Percentiles rank a stretch among this genome's conserved stretches.
Conservation (phyloP, 345 rosid species). For the Adansonia digitata region DNA sequence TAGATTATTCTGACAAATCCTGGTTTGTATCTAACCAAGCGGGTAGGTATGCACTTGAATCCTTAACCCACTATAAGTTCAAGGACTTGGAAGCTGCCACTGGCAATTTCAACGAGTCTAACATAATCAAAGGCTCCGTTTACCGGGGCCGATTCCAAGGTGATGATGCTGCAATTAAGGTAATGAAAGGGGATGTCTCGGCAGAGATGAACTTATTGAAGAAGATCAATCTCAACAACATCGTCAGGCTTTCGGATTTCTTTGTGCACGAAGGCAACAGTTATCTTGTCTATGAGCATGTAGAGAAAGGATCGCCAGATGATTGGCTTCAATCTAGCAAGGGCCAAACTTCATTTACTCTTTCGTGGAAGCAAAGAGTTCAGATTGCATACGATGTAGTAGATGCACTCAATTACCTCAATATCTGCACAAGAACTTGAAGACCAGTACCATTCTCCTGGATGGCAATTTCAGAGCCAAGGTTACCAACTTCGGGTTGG, state of each 20-base stretch:
- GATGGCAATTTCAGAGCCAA: constrained; percentile 70
- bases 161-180: constrained; percentile 65
- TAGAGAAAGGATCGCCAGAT: constrained; percentile 54
- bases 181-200: constrained; percentile 70
- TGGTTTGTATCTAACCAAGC: constrained; percentile 43
- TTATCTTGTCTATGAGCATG: constrained; percentile 66
- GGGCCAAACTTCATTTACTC: constrained; percentile 13
- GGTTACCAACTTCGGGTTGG: constrained; percentile 64
- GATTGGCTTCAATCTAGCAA: constrained; percentile 49
- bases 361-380: constrained; percentile 79
- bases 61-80: constrained; percentile 57
- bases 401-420: constrained; percentile 72
- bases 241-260: constrained; percentile 71
- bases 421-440: constrained; percentile 76
- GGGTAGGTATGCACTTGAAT: constrained; percentile 46
- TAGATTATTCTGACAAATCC: constrained; percentile 26
- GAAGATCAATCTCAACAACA: constrained; percentile 65
- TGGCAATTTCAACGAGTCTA: constrained; percentile 46
- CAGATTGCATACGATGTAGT: constrained; percentile 60
- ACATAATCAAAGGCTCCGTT: constrained; percentile 58
- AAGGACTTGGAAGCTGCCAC: constrained; percentile 57
- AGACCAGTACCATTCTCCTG: constrained; percentile 63
- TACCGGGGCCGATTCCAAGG: constrained; percentile 58
- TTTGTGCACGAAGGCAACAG: constrained; percentile 60
- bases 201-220: constrained; percentile 66